A percentile compares a stretch with the other conserved stretches of the same genome.
These are phyloP conservation scores for Solanum peruvianum DNA, from an alignment of 257 asterid species.

Conservation along the genomic window DNA sequence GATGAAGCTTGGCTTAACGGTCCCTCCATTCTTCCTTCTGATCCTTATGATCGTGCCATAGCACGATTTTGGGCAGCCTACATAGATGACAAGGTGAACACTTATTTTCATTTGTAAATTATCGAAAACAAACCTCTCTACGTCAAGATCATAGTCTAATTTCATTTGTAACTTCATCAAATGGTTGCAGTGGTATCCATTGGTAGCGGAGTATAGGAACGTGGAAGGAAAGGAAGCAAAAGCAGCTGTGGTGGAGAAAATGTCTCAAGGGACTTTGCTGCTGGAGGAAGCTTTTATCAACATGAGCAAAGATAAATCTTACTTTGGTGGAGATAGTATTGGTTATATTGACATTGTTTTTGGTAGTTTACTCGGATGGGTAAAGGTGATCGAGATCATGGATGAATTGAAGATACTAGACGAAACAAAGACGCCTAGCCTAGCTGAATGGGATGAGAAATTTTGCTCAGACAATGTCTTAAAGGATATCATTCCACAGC, in stretches of 20 bases:
- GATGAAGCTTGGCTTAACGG: slow-evolving; percentile 23
- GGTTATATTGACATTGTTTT: slow-evolving; percentile 28
- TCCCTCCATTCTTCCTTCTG: slow-evolving; percentile 19
- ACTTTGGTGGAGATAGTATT: slow-evolving; percentile 27
- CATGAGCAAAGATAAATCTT: slow-evolving; percentile 19
- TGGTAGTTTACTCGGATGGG: slow-evolving; percentile 19
- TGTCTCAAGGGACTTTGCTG: slow-evolving; percentile 8
- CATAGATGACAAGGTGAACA: slow-evolving; percentile 15
- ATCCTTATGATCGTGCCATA: slow-evolving; percentile 20
- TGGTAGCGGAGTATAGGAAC: background rate
- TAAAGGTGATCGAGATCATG: background rate
- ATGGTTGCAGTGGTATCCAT: slow-evolving; percentile 21
- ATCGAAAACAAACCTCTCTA: background rate
- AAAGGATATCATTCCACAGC: background rate
- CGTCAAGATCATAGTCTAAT: background rate
- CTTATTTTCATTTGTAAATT: background rate
- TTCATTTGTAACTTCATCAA: background rate
- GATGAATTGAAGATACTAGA: slow-evolving; percentile 9
- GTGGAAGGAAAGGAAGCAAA: slow-evolving; percentile 16
- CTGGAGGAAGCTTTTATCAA: slow-evolving; percentile 28
- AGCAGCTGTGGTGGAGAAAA: slow-evolving; percentile 1
- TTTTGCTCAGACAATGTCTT: background rate
- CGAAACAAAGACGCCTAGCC: slow-evolving; percentile 15
- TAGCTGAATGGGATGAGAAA: background rate
- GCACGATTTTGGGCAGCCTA: slow-evolving; percentile 29